Evolutionary conservation across 2,329 filamentous ascomycete species (phyloP), one percentile per base, ranked within the genome.

Genomic region (Fusarium subtropicale): DNA sequence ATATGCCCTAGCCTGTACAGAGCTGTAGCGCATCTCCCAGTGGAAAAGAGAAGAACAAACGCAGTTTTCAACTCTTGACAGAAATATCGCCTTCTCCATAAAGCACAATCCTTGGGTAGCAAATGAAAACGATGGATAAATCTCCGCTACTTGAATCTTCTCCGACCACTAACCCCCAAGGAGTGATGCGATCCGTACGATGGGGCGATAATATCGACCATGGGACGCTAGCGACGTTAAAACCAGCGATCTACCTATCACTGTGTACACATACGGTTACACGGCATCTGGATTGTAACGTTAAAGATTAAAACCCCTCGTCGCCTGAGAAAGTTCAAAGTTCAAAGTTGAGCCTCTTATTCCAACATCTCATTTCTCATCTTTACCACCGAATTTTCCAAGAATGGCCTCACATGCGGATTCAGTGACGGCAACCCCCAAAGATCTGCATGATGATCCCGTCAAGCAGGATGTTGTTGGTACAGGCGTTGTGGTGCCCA

Each of bases 401-500:
- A 18, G 22, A 66, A 66, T 66, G 55, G 18, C 58, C 15, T 38
- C 64, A 18, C 18, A 50, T 39, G 7, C 39, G 15, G 41, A 61
- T 50, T 41, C 56, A 18, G 26, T 53, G 22, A 15, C 36, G 3
- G 18, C 38, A 18, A 33, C n/a, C 16, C 22, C 57, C 4, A 31
- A 64, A 6, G 63, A 67, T 16, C 30, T 63, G 11, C 46, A 52
- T 5, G 57, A 64, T 36, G 48, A 45, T 4, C 16, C 52, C 3
- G 11, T 34, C 2, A 64, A 61, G 12, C 53, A 44, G 34, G 51
- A 68, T 44, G 60, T 48, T 44, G 60, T 48, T 2, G 53, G 45
- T 28, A 45, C 50, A 33, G 66, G 66, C n/a, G 47, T 69, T 7
- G 26, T 68, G 6, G 42, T 69, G n/a, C 66, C 65, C 18, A 12